A percentile compares a stretch with the other conserved stretches of the same genome.
These are phyloP conservation scores for Hypoxylon perforatum DNA, from an alignment of 495 filamentous ascomycete species.

Conservation along the genomic window DNA sequence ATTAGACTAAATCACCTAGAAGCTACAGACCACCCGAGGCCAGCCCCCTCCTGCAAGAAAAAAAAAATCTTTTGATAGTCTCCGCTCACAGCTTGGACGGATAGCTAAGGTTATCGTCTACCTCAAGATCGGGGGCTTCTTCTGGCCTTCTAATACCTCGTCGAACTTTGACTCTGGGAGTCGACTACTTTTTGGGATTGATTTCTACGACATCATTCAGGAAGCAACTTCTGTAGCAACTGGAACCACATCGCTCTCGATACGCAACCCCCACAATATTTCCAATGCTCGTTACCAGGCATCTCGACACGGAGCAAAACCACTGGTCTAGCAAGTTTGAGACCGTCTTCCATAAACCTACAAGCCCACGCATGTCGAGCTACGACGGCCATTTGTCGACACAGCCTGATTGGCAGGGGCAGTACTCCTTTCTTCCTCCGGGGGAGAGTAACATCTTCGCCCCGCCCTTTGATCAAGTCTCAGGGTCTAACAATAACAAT, in stretches of 20 bases:
- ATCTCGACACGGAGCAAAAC: slow-evolving; percentile 66
- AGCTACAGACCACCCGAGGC: slow-evolving; percentile 22
- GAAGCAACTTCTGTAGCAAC: slow-evolving; percentile 26
- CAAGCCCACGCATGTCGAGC: slow-evolving; percentile 70
- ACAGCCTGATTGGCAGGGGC: slow-evolving; percentile 70
- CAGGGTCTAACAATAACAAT: slow-evolving; percentile 53
- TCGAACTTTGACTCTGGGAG: slow-evolving; percentile 18
- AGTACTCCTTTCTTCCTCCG: slow-evolving; percentile 65
- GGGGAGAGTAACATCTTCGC: slow-evolving; percentile 62
- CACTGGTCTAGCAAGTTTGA: slow-evolving; percentile 70
- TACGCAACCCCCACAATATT: slow-evolving; percentile 44
- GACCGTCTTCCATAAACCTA: slow-evolving; percentile 61
- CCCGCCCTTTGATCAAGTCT: slow-evolving; percentile 60
- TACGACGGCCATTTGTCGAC: slow-evolving; percentile 62
- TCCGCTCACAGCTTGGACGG: slow-evolving; percentile 9
- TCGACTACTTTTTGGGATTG: slow-evolving; percentile 13
- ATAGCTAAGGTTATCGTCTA: slow-evolving; percentile 16
- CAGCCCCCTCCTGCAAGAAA: slow-evolving; percentile 8
- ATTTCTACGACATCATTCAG: slow-evolving; percentile 25
- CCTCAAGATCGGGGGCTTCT: slow-evolving; percentile 10
- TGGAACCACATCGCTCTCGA: slow-evolving; percentile 28
- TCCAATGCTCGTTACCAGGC: slow-evolving; percentile 72
- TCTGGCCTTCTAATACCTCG: slow-evolving; percentile 6
- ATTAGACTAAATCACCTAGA: slow-evolving; percentile 22
- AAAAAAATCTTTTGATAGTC: neutral